Conservation (phyloP, 2,329 filamentous ascomycete species). For the Diaporthe citrichinensis region DNA sequence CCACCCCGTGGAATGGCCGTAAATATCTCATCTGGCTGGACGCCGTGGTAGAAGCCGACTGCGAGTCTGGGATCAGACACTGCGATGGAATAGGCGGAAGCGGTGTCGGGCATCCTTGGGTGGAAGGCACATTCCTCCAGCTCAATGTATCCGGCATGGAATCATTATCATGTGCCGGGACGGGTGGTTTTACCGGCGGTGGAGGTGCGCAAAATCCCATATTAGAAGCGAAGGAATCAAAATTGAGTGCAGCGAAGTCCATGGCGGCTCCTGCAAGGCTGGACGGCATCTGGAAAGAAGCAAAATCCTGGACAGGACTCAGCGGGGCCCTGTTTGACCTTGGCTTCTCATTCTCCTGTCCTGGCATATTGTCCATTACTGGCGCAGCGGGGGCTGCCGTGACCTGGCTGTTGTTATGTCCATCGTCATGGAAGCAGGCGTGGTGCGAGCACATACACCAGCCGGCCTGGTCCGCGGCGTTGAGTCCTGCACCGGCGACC, state of each 20-base stretch:
- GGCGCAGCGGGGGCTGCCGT: constrained; percentile 9
- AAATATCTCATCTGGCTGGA: constrained; percentile 66
- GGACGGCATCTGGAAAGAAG: constrained; percentile 56
- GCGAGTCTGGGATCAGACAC: constrained; percentile 63
- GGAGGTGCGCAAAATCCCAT: constrained; percentile 46
- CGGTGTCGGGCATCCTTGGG: constrained; percentile 53
- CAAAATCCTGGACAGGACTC: constrained; percentile 64
- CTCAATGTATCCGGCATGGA: constrained; percentile 70
- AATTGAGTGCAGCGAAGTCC: constrained; percentile 55
- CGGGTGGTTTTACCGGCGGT: constrained; percentile 22
- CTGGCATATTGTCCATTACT: constrained; percentile 42
- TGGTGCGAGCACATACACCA: constrained; percentile 76
- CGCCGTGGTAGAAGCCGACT: constrained; percentile 66
- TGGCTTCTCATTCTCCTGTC: constrained; percentile 68
- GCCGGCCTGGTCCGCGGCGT: constrained; percentile 57
- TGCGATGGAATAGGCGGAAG: constrained; percentile 65
- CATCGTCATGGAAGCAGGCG: constrained; percentile 72
- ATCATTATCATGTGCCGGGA: constrained; percentile 40
- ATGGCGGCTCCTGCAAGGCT: constrained; percentile 55
- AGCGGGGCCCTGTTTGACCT: constrained; percentile 63
- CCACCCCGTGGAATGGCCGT: constrained; percentile 69
- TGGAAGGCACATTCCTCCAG: constrained; percentile 62
- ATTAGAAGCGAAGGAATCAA: constrained; percentile 54
- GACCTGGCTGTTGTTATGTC: constrained; percentile 49
- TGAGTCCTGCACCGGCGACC: constrained; percentile 49